Base-by-base conservation (phyloP, 306 rosid genomes). In the Cicer judaicum region DNA sequence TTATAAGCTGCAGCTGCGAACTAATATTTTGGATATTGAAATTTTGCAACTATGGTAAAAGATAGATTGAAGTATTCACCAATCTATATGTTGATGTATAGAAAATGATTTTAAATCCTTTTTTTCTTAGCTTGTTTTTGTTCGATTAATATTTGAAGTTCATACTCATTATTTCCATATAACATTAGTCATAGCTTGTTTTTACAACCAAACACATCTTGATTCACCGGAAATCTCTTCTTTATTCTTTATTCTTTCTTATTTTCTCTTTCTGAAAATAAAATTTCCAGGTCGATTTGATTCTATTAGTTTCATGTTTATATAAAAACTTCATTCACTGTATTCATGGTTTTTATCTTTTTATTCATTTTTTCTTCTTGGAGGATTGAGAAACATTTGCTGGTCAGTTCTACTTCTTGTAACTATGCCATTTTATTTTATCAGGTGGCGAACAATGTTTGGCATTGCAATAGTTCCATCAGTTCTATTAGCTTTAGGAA, bases 391-490 rank as follows among this genome's bases (percentile, higher is more conserved):
- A 55, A 38, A 34, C 47, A 34, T 75, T 43, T 63, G 44, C 41
- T 63, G 70, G 61, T 47, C 59, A 46, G 15, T n/a, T 73, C 59
- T 61, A 41, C 62, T 18, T 76, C 49, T 4, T 38, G 50, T 55
- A 24, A 41, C 65, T 36, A 18, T 15, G 48, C 64, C 13, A 24
- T 10, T 12, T 7, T 43, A 13, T 72, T 73, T 74, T 67, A 12
- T 70, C 83, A 94, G 98, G 98, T 94, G 98, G 98, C 80, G 98
- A 85, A 82, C 93, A 18, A 94, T 94, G 98, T 94, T 91, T 68
- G 97, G 93, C 43, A 82, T 94, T 84, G 84, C 98, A 57, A 10
- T 86, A n/a, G 86, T 94, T 72, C 98, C 98, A 64, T 86, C 98
- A 47, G 34, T 91, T 80, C 77, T 94, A 49, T 86, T 94, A 88